Conservation (phyloP, 192 early-diverging fungal genomes). For the Chytriomyces sp. region DNA sequence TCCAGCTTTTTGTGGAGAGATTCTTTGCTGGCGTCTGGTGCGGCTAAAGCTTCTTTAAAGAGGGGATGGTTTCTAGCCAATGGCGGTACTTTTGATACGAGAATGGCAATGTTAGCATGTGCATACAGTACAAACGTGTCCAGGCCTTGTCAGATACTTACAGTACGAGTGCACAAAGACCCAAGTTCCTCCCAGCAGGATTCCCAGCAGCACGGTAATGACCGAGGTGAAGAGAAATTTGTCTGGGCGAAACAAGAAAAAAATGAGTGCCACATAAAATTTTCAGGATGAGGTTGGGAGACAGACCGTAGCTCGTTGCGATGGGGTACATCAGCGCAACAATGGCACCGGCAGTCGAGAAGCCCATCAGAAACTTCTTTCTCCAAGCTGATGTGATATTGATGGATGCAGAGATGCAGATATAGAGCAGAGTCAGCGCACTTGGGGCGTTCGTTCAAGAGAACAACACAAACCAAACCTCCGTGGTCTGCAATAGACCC, state of each 20-base stretch:
- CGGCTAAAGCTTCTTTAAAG: neutral
- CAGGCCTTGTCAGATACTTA: neutral
- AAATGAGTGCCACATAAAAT: too few relatives aligned
- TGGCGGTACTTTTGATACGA: conserved; percentile 8
- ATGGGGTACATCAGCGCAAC: conserved; percentile 8
- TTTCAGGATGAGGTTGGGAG: too few relatives aligned
- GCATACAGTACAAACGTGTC: neutral
- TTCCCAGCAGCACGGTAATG: conserved; percentile 24
- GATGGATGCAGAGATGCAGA: neutral
- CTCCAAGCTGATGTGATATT: conserved; percentile 21
- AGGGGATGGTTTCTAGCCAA: conserved; percentile 33
- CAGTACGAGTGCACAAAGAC: conserved; percentile 36
- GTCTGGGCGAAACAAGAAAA: too few relatives aligned
- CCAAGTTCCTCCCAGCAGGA: conserved; percentile 29
- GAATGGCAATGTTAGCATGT: too few relatives aligned
- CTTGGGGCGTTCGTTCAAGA: neutral
- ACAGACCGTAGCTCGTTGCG: neutral
- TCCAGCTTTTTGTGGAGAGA: conserved; percentile 14
- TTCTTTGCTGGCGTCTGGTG: neutral
- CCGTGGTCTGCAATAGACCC: conserved; percentile 52
- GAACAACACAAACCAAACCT: neutral
- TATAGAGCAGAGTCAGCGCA: neutral
- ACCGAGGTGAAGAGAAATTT: conserved; percentile 3
- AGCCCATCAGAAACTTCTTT: conserved; percentile 37
- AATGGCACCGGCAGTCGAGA: conserved; percentile 24